phyloP scores from a whole-genome alignment of 2,329 filamentous ascomycete genomes.

The Thermomyces lanuginosus region DNA sequence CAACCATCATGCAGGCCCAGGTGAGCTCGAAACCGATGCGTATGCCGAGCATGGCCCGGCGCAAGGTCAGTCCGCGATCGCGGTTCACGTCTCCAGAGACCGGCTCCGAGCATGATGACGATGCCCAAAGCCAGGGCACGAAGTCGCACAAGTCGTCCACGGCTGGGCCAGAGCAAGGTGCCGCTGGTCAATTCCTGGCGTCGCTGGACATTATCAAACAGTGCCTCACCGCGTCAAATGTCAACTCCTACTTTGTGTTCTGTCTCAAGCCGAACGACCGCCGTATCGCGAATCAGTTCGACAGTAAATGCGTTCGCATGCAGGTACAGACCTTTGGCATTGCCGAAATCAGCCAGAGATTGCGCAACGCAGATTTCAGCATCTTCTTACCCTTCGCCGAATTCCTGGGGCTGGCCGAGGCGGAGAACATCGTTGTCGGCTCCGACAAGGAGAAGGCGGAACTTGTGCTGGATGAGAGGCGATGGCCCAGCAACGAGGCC shows the following conservation, averaged over 20 bases:
- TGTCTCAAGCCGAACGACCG: constrained; percentile 95
- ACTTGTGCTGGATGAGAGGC: constrained; percentile 75
- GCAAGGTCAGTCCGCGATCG: constrained; percentile 45
- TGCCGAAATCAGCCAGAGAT: constrained; percentile 84
- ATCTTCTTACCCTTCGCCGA: constrained; percentile 91
- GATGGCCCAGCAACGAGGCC: constrained; percentile 85
- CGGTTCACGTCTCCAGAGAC: constrained; percentile 22
- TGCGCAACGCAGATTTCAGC: constrained; percentile 88
- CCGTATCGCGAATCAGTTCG: constrained; percentile 94
- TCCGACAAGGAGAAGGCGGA: constrained; percentile 87
- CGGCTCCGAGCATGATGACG: constrained; percentile 24
- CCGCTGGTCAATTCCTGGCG: constrained; percentile 78
- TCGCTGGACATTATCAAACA: constrained; percentile 83
- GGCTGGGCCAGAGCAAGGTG: constrained; percentile 50
- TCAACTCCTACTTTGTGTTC: constrained; percentile 92
- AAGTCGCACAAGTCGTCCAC: constrained; percentile 25
- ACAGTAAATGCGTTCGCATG: constrained; percentile 91
- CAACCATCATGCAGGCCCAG: constrained; percentile 85
- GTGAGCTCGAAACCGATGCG: constrained; percentile 90
- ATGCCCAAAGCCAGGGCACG: constrained; percentile 18
- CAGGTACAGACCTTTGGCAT: constrained; percentile 94
- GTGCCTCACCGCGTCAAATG: constrained; percentile 62
- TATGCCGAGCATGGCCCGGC: constrained; percentile 78
- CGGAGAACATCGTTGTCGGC: constrained; percentile 71
- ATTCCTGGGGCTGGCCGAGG: constrained; percentile 75